phyloP scores from a whole-genome alignment of 2,329 filamentous ascomycete species.

The Calcarisporium arbuscula region DNA sequence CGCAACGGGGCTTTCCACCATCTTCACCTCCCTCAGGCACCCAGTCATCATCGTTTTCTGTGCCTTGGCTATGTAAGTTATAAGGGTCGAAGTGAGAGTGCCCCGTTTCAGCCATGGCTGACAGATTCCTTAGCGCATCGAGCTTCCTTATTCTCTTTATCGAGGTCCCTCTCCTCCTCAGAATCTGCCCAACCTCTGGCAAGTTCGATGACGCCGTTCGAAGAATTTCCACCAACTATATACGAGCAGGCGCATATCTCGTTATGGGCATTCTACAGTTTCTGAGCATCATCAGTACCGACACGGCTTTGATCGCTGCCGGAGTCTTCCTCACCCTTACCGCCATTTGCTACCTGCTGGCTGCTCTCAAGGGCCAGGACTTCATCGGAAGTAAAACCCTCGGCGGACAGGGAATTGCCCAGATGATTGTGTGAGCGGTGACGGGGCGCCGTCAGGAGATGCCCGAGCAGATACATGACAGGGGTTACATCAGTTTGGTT shows the following conservation, averaged over 20 bases:
- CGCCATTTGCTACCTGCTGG: constrained; percentile 71
- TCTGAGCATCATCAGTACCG: constrained; percentile 61
- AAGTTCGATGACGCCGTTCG: constrained; percentile 87
- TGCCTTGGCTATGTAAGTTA: constrained; percentile 47
- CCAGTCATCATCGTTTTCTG: constrained; percentile 43
- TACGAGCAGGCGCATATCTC: constrained; percentile 82
- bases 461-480: too few species aligned
- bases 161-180: constrained; percentile 88
- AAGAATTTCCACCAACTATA: constrained; percentile 91
- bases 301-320: constrained; percentile 76
- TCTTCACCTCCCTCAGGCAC: constrained; percentile 46
- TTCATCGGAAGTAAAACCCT: constrained; percentile 94
- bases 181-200: constrained; percentile 92
- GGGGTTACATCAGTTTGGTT: too few species aligned
- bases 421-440: constrained; percentile 97
- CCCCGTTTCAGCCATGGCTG: constrained; percentile 5
- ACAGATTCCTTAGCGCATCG: constrained; percentile 46
- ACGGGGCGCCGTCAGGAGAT: too few species aligned
- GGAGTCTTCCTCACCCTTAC: constrained; percentile 76
- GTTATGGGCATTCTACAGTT: constrained; percentile 80
- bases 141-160: constrained; percentile 74
- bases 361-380: constrained; percentile 74
- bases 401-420: constrained; percentile 85
- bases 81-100: neutral
- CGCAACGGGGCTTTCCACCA: constrained; percentile 61